Evolutionary conservation across 495 filamentous ascomycete genomes (phyloP), one percentile per base, ranked within the genome.

Genomic region (Trichoderma virens): DNA sequence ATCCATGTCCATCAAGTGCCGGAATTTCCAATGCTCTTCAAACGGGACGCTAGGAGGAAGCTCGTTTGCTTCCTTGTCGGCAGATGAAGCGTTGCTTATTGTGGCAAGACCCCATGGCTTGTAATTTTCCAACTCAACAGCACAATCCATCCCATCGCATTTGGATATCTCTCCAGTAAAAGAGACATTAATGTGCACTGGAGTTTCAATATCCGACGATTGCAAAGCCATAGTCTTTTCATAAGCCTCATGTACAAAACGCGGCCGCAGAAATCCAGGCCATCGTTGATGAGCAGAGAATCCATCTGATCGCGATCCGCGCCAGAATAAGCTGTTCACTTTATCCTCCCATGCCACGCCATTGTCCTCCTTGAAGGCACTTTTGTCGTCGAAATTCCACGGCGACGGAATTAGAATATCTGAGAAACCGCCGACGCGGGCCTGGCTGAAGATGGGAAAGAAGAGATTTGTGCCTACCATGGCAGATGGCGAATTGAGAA

Each of bases 401-500:
- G 93, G 94, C 43, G 90, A 93, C 0, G 94, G 94, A 71, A 96
- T 97, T 6, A 96, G 70, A 27, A 98, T 96, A 71, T 98, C 94
- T 59, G 89, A 84, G 74, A 90, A 97, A 32, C 86, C 89, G 20
- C 88, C 92, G 66, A 97, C 86, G 71, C 97, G 97, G 73, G 88
- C 92, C 72, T 97, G 94, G 8, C 91, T 96, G 76, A 97, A 97
- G 61, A 98, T 84, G 2, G 94, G 94, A 65, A 96, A 89, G 14
- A 97, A 80, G 62, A 93, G 89, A 67, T 93, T 89, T 43, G 90
- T 87, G 59, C 95, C 78, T 71, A 90, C 89, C 74, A 92, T 97
- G 20, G 91, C 91, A 73, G 97, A 97, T 5, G 94, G 91, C 1
- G 94, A 84, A 66, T 96, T 90, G 71, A 97, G 97, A 78, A 98